Percentiles rank a stretch among this genome's conserved stretches.
Conservation (phyloP, 495 filamentous ascomycete genomes). For the Opeltia flavorubescens region DNA sequence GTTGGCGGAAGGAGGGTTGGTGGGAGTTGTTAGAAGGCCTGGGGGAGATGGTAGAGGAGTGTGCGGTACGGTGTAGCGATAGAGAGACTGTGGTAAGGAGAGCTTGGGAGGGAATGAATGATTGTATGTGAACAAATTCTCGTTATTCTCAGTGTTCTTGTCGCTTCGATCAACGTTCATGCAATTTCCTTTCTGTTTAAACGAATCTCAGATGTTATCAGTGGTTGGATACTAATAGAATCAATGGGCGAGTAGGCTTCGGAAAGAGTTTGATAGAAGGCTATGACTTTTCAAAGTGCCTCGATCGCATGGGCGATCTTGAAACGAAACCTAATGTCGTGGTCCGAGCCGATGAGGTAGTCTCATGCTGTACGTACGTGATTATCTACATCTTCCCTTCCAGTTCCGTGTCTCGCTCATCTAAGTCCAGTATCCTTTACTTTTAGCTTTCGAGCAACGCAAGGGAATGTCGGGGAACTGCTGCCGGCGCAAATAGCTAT, state of each 20-base stretch:
- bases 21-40: constrained; percentile 28
- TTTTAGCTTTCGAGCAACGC: constrained; percentile 57
- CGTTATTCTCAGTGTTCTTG: background rate
- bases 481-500: constrained; percentile 60
- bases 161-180: background rate
- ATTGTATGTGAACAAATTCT: constrained; percentile 4
- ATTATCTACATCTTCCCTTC: background rate
- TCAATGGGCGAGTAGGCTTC: constrained; percentile 37
- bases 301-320: constrained; percentile 37
- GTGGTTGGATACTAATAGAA: background rate
- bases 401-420: constrained; percentile 1
- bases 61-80: background rate
- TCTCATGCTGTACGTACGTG: constrained; percentile 43
- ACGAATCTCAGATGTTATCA: background rate
- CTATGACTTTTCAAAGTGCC: constrained; percentile 60
- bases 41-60: background rate
- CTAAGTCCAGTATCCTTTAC: constrained; percentile 40
- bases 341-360: constrained; percentile 49
- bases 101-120: background rate
- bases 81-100: constrained; percentile 38
- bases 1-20: constrained; percentile 72
- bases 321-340: constrained; percentile 48
- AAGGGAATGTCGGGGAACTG: constrained; percentile 74
- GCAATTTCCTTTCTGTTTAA: background rate
- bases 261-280: constrained; percentile 43